phyloP scores from a whole-genome alignment of 2,329 filamentous ascomycete genomes.

The Xylaria sp. region DNA sequence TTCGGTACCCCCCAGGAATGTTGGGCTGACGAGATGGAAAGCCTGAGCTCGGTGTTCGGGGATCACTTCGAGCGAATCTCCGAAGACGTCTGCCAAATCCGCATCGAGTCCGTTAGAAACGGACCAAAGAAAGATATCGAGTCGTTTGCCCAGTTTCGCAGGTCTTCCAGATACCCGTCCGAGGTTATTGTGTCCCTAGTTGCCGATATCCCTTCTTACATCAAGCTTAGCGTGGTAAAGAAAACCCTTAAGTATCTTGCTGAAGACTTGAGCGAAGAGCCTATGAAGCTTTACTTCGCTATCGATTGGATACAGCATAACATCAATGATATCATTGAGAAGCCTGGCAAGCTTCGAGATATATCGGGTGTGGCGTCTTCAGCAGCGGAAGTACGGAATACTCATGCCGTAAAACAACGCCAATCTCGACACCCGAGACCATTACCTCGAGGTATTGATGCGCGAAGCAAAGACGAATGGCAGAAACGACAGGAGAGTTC shows the following conservation, averaged over 20 bases:
- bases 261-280: slow-evolving; percentile 78
- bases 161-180: slow-evolving; percentile 77
- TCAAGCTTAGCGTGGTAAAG: slow-evolving; percentile 87
- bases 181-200: slow-evolving; percentile 75
- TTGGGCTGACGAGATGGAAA: slow-evolving; percentile 88
- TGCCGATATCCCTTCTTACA: slow-evolving; percentile 84
- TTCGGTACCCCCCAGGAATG: slow-evolving; percentile 66
- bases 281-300: slow-evolving; percentile 88
- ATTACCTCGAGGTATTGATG: slow-evolving; percentile 71
- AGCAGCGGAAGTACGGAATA: slow-evolving; percentile 62
- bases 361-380: slow-evolving; percentile 82
- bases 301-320: slow-evolving; percentile 92
- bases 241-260: slow-evolving; percentile 77
- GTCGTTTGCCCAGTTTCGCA: slow-evolving; percentile 72
- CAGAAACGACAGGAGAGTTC: slow-evolving; percentile 70
- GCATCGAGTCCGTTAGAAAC: slow-evolving; percentile 66
- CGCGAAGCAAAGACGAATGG: slow-evolving; percentile 74
- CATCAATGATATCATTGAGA: slow-evolving; percentile 82
- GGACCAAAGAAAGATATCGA: slow-evolving; percentile 61
- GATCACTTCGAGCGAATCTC: slow-evolving; percentile 73
- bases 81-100: slow-evolving; percentile 74
- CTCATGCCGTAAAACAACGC: slow-evolving; percentile 48
- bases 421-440: slow-evolving; percentile 62
- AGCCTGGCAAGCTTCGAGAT: slow-evolving; percentile 84
- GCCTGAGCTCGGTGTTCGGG: slow-evolving; percentile 86